Evolutionary conservation across 306 rosid species (phyloP), one percentile per base, ranked within the genome.

Genomic region (Ziziphus jujuba): DNA sequence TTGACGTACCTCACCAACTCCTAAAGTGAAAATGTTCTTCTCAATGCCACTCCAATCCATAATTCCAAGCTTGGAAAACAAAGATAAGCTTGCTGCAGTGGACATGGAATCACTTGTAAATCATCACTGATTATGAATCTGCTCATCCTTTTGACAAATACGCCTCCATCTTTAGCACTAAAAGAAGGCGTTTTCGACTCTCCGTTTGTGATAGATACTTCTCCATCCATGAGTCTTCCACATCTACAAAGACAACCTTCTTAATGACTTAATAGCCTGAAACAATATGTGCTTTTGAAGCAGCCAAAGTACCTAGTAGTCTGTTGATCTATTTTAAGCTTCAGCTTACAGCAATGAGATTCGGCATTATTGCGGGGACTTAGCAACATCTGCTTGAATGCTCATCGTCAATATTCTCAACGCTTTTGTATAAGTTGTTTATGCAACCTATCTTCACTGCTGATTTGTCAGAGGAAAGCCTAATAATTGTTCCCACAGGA

Each of bases 91-190:
- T 58, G 43, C 45, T 47, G 21, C 16, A n/a, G 21, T 48, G 1
- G 19, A 15, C n/a, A 21, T 31, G 14, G 66, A 59, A 70, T 21
- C 3, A 70, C 74, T 49, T 70, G 36, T 59, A 59, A 59, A 70
- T 58, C 59, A 68, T 59, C 59, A 17, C 13, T 49, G 48, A 59
- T 10, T 21, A 33, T 59, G 44, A 45, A 31, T n/a, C 66, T 13
- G 34, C 44, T 5, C 8, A 4, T 6, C 6, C 24, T 31, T 13
- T 68, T 68, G 14, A 57, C 44, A 47, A 68, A 57, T 14, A 40
- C 45, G 0, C 28, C 25, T 17, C 53, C 56, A 20, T 9, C 65
- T 68, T 11, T 7, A 67, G 57, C n/a, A 40, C 0, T 14, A 6
- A n/a, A 24, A 14, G 38, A 66, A 21, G 23, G 16, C 4, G 19